These are phyloP conservation scores for Acer yangbiense DNA, from an alignment of 345 rosid genomes.

Conservation along the genomic window DNA sequence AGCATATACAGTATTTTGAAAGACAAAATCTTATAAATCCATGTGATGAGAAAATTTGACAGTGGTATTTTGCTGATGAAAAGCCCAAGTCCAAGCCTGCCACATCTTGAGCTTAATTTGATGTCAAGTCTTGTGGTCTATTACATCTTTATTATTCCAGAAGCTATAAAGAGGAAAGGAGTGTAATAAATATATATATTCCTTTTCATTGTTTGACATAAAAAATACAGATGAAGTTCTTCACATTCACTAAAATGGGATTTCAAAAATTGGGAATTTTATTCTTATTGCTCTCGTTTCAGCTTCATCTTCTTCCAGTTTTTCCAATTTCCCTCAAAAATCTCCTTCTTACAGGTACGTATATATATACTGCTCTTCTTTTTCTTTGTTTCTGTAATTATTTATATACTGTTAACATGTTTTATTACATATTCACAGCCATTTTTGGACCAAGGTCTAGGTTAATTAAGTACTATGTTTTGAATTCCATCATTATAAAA, in stretches of 20 bases:
- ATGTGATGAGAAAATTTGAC: no score
- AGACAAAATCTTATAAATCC: no score
- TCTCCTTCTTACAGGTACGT: not conserved
- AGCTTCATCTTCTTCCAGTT: conserved; percentile 16
- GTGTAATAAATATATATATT: no score
- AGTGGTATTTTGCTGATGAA: no score
- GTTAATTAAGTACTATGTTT: not conserved
- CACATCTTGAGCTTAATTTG: no score
- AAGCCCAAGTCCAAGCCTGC: no score
- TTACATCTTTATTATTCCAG: no score
- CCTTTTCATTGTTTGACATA: not conserved
- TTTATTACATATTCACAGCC: not conserved
- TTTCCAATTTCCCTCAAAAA: not conserved
- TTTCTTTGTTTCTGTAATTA: not conserved
- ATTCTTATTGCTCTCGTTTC: conserved; percentile 11
- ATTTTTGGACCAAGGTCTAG: not conserved
- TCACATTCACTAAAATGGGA: conserved; percentile 12
- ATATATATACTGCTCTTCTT: not conserved
- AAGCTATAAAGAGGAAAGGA: no score
- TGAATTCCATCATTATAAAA: no score
- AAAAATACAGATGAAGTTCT: not conserved
- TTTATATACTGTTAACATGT: not conserved
- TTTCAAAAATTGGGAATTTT: not conserved
- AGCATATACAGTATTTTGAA: no score
- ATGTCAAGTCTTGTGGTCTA: not conserved